phyloP scores from a whole-genome alignment of 345 rosid genomes.

The Citrus sinensis region DVS_A1.0 CM039162.1:5931501-5932000 shows the following conservation, averaged over 20 bases:
- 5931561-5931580: neutral
- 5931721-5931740: neutral
- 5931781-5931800: neutral
- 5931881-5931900: neutral
- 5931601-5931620: neutral
- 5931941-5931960: conserved; percentile 14
- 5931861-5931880: neutral
- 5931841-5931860: conserved; percentile 8
- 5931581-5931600: conserved; percentile 17
- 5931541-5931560: neutral
- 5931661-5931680: neutral
- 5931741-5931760: conserved; percentile 1
- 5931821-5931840: conserved; percentile 8
- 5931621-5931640: conserved; percentile 1
- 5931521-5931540: neutral
- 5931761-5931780: conserved; percentile 4
- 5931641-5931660: conserved; percentile 7
- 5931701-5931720: conserved; percentile 7
- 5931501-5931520: conserved; percentile 16
- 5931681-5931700: conserved; percentile 11
- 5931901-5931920: neutral
- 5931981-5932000: conserved; percentile 1
- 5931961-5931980: neutral
- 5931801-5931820: neutral
- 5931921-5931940: neutral